Percentiles rank a stretch among this genome's conserved stretches.
phyloP scores from a whole-genome alignment of 1,284 basidiomycete species.

The Heterobasidion parviporum region DNA sequence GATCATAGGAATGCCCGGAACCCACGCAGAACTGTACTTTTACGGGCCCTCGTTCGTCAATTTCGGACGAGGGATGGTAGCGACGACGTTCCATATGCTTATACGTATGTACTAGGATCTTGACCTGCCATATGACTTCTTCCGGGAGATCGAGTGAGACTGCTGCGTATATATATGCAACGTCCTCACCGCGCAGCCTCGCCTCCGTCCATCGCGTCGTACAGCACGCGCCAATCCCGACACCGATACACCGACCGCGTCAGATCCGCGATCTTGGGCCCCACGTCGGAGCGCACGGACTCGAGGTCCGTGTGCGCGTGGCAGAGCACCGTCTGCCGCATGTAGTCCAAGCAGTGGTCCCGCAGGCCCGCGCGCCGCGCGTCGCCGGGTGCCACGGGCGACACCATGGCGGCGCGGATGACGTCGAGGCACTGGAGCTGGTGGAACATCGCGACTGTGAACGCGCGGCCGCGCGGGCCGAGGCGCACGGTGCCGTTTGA shows the following conservation, averaged over 20 bases:
- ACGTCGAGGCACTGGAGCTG: slow-evolving; percentile 1
- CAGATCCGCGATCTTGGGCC: background rate
- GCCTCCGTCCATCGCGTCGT: background rate
- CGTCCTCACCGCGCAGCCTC: background rate
- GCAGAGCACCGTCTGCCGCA: background rate
- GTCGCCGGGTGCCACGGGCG: background rate
- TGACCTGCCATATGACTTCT: too few species aligned
- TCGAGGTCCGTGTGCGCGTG: background rate
- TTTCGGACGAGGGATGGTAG: too few species aligned
- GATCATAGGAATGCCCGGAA: too few species aligned
- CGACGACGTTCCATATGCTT: too few species aligned
- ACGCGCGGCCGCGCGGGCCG: background rate
- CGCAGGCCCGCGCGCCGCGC: background rate
- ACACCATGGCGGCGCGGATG: background rate
- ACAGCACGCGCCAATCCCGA: background rate
- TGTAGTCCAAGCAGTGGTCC: background rate
- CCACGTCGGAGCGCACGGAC: background rate
- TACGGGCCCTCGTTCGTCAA: too few species aligned
- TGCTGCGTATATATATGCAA: too few species aligned
- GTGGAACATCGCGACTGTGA: background rate
- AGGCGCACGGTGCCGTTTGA: background rate
- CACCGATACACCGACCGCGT: background rate
- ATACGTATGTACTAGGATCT: too few species aligned
- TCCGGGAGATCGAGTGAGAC: too few species aligned
- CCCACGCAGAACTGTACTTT: too few species aligned